These are phyloP conservation scores for Epipyxis sp. DNA, from an alignment of 108 stramenopile genomes.

Conservation along the genomic window DNA sequence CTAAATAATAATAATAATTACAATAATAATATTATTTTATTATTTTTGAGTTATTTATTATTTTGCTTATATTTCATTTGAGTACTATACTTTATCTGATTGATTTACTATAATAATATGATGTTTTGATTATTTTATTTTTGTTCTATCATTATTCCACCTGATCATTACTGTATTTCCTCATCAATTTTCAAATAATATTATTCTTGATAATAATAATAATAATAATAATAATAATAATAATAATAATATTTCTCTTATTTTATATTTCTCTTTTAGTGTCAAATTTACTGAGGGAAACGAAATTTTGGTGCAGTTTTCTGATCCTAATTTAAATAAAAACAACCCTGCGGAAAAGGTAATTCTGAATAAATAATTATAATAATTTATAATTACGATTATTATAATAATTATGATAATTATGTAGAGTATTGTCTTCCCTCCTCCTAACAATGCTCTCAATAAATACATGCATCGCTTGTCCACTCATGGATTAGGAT, in stretches of 20 bases:
- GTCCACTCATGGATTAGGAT: slow-evolving; percentile 5
- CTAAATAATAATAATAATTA: too few relatives aligned
- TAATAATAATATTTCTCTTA: not conserved
- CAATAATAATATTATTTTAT: too few relatives aligned
- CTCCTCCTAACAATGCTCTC: slow-evolving; percentile 17
- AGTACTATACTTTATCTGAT: too few relatives aligned
- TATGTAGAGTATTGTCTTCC: not conserved
- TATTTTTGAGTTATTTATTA: too few relatives aligned
- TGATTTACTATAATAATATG: too few relatives aligned
- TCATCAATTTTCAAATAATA: not conserved
- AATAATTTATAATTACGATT: too few relatives aligned
- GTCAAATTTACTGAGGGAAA: not conserved
- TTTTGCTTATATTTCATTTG: too few relatives aligned
- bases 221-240: not conserved
- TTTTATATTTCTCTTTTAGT: not conserved
- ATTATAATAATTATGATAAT: too few relatives aligned
- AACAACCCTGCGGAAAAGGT: not conserved
- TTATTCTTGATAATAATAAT: not conserved
- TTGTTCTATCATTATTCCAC: too few relatives aligned
- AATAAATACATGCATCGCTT: slow-evolving; percentile 8
- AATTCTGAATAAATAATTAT: not conserved
- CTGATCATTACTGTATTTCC: not conserved
- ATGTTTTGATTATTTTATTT: too few relatives aligned
- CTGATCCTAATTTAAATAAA: not conserved
- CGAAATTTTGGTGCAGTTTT: not conserved